Percentiles rank a stretch among this genome's conserved stretches.
phyloP scores from a whole-genome alignment of 1,139 yeast genomes.

The Blastobotrys capitulatus region DNA sequence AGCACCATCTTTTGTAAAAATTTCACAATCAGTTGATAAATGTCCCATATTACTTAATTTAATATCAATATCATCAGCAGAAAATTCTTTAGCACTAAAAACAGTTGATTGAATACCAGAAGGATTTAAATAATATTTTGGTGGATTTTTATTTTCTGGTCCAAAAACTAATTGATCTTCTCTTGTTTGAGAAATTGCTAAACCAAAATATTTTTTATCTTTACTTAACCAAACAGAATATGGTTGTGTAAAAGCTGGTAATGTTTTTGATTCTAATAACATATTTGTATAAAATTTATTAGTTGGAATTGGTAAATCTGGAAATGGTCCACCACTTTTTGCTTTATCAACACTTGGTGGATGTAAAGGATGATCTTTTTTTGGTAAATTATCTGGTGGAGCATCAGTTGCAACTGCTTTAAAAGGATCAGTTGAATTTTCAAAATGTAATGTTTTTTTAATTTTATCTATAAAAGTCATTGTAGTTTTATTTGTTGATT shows the following conservation, averaged over 20 bases:
- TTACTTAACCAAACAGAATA: conserved; percentile 64
- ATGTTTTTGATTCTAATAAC: conserved; percentile 57
- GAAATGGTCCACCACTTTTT: conserved; percentile 1
- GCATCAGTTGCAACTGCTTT: conserved; percentile 11
- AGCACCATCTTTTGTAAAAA: conserved; percentile 47
- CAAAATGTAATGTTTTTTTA: not conserved
- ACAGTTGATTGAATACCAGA: conserved; percentile 35
- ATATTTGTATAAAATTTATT: conserved; percentile 83
- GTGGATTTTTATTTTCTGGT: conserved; percentile 38
- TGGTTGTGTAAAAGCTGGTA: conserved; percentile 76
- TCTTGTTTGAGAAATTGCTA: conserved; percentile 66
- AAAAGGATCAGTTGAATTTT: conserved; percentile 1
- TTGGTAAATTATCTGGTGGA: conserved; percentile 37
- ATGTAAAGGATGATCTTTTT: conserved; percentile 41
- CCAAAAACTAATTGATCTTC: conserved; percentile 60
- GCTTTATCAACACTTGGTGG: conserved; percentile 31
- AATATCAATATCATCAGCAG: conserved; percentile 23
- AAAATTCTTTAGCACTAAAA: conserved; percentile 31
- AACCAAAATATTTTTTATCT: conserved; percentile 42
- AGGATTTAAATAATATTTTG: conserved; percentile 36
- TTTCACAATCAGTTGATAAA: conserved; percentile 46
- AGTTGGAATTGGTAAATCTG: conserved; percentile 53
- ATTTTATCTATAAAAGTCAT: not conserved
- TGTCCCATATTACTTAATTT: conserved; percentile 32
- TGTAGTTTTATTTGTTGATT: not conserved